Percentiles rank a stretch among this genome's conserved stretches.
phyloP scores from a whole-genome alignment of 306 rosid species.

The Boehmeria nivea region DNA sequence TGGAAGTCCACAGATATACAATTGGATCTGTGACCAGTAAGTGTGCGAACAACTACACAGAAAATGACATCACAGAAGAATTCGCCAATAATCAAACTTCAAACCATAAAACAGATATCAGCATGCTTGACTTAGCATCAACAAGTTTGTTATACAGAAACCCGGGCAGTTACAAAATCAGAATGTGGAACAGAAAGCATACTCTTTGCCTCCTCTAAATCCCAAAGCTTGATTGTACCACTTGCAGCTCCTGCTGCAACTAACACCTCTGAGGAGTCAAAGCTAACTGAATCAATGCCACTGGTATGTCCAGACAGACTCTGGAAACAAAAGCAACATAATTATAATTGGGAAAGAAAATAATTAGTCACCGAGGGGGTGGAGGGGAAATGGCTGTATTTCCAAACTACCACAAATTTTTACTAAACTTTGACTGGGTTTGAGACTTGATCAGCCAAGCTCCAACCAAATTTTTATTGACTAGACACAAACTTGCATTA shows the following conservation, averaged over 20 bases:
- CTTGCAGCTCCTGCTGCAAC: conserved; percentile 99
- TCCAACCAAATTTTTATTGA: conserved; percentile 1
- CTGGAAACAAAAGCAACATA: conserved; percentile 43
- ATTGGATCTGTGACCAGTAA: conserved; percentile 95
- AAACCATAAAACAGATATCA: neutral
- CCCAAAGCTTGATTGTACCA: conserved; percentile 99
- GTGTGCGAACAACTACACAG: conserved; percentile 88
- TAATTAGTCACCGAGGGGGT: neutral
- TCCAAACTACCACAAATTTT: neutral
- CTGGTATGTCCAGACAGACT: conserved; percentile 97
- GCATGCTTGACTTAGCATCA: conserved; percentile 1
- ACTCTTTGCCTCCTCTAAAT: conserved; percentile 98
- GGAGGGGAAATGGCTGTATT: neutral
- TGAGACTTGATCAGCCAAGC: too few species aligned
- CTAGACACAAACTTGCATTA: conserved; percentile 3
- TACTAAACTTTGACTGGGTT: conserved; percentile 5
- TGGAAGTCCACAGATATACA: conserved; percentile 96
- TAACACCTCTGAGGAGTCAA: conserved; percentile 93
- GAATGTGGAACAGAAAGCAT: conserved; percentile 31
- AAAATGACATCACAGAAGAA: conserved; percentile 23
- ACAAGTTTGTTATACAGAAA: neutral
- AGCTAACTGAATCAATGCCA: conserved; percentile 95
- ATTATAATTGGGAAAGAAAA: conserved; percentile 17
- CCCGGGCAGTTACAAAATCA: conserved; percentile 16
- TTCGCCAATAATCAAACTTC: neutral